Base-by-base conservation (phyloP, 306 rosid species). In the cucumber (Cucumis sativus) region DNA sequence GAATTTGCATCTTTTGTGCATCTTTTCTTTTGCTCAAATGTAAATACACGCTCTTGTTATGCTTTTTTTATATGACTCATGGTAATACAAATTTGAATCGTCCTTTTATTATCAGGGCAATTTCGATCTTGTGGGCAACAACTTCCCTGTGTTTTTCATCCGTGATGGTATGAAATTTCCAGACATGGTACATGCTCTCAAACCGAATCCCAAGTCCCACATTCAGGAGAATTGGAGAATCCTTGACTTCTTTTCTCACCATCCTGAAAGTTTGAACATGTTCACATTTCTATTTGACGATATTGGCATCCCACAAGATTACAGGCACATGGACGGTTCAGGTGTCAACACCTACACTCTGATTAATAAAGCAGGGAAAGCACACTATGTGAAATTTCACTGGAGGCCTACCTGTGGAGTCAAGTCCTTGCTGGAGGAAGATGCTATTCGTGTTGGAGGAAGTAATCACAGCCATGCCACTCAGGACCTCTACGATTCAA, bases 401-500 rank as follows among this genome's bases (percentile, higher is more conserved):
- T 94, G 98, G 98, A 90, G 59, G 81, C 91, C 98, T 63, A 83
- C 87, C 4, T 88, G 91, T 78, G 98, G 98, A 54, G 85, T 94
- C 14, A 94, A 94, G 86, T 84, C 79, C 79, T 86, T 94, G 57
- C 83, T 91, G 86, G 98, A 94, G 77, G 97, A 88, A 0, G 97
- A 94, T 79, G 97, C 97, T 80, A 74, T 91, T 74, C 85, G 69
- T 74, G 93, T 94, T 75, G 98, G 98, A 79, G 97, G 98, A 83
- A 23, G 93, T 55, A 94, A 91, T 87, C 98, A 94, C 84, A 94
- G 98, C 84, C 98, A 94, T 80, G 98, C 97, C 52, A 94, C 98
- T 55, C 84, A 91, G 81, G 98, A 94, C 83, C 96, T 94, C 59
- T 87, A 87, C 70, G 97, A 94, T 66, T 94, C 98, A 30, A 94